Evolutionary conservation across 2,329 filamentous ascomycete genomes (phyloP), one percentile per base, ranked within the genome.

Genomic region (Epichloe bromicola): DNA sequence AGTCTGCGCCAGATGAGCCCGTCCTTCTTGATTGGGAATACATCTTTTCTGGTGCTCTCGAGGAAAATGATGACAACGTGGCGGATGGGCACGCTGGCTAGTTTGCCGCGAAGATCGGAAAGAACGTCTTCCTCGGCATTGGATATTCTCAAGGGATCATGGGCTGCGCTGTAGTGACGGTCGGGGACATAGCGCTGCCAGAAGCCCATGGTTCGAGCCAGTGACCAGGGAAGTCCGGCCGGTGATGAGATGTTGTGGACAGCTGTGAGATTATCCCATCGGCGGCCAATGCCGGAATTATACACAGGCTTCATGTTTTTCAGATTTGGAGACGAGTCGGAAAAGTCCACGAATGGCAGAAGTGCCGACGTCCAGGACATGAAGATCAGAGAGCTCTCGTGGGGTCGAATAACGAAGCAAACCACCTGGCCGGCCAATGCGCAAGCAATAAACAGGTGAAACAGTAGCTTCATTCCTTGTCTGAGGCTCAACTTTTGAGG

Each of bases 41-140:
- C 65, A 47, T 74, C 71, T 3, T 67, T 67, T 19, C 71, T 64
- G 0, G 70, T 72, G 42, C 70, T 72, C 50, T 74, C 71, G 2
- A 74, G 60, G n/a, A 70, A 63, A 2, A 74, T 50, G n/a, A 73
- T 54, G 12, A 74, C 57, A 4, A 74, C 61, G 51, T 74, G 70
- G 46, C 70, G 69, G 50, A 74, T 67, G 10, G 64, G 62, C 6
- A 71, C 59, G 1, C 60, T 55, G 7, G 54, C 37, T 5, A 68
- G 49, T 40, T 58, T 59, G 7, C 53, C 55, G 1, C 56, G 56
- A 2, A 68, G 57, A 1, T 52, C 53, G 7, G 63, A 44, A 1
- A 67, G 53, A 0, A 71, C 46, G 0, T 60, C 59, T 10, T 68
- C 58, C 3, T 68, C 53, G 3, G 68, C 57, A 37, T 73, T 73